Evolutionary conservation across 495 filamentous ascomycete species (phyloP), one percentile per base, ranked within the genome.

Genomic region (Penicillium samsonianum): DNA sequence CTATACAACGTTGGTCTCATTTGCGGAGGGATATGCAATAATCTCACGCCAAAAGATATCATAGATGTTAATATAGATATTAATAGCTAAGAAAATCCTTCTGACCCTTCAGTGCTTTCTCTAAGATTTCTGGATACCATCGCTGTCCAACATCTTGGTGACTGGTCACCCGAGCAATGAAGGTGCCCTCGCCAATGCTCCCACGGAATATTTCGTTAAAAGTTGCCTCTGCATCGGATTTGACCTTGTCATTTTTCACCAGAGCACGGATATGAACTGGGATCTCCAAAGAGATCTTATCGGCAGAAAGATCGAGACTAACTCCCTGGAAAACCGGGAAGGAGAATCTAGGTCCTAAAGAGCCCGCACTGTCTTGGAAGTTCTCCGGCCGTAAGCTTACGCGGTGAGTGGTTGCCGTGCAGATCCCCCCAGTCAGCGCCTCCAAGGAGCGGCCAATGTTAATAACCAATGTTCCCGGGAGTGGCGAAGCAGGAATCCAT

Each of bases 241-340:
- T 67, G 1, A 70, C 76, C 57, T 75, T 73, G 3, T 68, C 71
- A 53, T 77, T 73, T 40, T 68, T 60, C 3, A 74, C 67, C 26
- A 77, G 37, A 7, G 73, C 79, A 52, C 77, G 75, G 16, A 96
- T 82, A 30, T 80, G 78, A 28, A 80, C 80, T 1, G 93, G 90
- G 9, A 97, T 86, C 14, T 83, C 77, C 58, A 95, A 76, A 16
- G 80, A 78, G 44, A 89, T 82, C 28, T 83, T 80, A 58, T 94
- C 90, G 63, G 92, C 93, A 22, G 81, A 84, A 1, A 91, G 81
- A 68, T 95, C 90, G 47, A 89, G 84, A 57, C 87, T 84, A 58
- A 98, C 64, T n/a, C 67, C 93, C 68, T 96, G 91, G 69, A 98
- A 98, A 68, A 97, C 93, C 0, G 93, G 93, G 52, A 96, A 89